phyloP scores from a whole-genome alignment of 2,329 filamentous ascomycete species.

The Fusarium sp. region DNA sequence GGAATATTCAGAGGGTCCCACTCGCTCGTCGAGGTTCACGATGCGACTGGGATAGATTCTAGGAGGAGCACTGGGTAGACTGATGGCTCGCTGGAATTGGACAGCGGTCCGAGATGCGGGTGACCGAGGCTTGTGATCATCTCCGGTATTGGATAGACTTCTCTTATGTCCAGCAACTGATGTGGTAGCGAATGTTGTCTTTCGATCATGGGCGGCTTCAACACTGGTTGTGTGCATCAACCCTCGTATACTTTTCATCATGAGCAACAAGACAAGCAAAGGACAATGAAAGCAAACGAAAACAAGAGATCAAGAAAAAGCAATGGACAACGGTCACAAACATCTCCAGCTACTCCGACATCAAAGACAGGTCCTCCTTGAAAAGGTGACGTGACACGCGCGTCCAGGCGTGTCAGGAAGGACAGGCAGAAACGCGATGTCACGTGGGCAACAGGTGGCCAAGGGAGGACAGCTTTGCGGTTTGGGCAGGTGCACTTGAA shows the following conservation, averaged over 20 bases:
- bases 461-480: not conserved
- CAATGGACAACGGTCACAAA: not conserved
- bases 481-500: constrained; percentile 12
- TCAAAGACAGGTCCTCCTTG: not conserved
- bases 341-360: not conserved
- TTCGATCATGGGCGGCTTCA: constrained; percentile 56
- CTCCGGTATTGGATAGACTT: constrained; percentile 42
- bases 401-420: constrained; percentile 20
- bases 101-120: constrained; percentile 21
- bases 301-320: not conserved
- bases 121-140: constrained; percentile 12
- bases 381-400: constrained; percentile 21
- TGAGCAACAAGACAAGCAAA: constrained; percentile 20
- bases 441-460: constrained; percentile 35
- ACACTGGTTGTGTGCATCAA: constrained; percentile 64
- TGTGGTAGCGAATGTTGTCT: constrained; percentile 54
- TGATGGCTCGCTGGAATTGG: constrained; percentile 51
- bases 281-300: not conserved
- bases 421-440: constrained; percentile 36
- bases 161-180: constrained; percentile 64
- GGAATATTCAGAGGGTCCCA: constrained; percentile 63
- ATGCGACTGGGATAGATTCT: constrained; percentile 61
- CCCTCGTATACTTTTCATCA: constrained; percentile 56
- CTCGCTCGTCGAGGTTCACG: constrained; percentile 45
- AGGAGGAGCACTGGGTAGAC: constrained; percentile 46